Conservation (phyloP, 2,329 filamentous ascomycete genomes). For the Stemphylium beticola region DNA sequence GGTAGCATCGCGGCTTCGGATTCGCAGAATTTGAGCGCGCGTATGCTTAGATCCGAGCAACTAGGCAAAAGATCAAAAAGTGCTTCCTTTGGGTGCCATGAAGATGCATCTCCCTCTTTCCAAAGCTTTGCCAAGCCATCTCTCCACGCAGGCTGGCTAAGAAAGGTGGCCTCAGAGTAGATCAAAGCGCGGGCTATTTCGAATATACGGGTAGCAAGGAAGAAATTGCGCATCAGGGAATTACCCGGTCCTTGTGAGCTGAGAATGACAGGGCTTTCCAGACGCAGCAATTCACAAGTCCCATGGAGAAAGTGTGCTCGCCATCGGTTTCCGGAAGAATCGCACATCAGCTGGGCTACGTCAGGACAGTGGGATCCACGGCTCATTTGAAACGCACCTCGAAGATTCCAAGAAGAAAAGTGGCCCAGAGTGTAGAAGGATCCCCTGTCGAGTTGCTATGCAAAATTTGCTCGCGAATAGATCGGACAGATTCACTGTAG, state of each 20-base stretch:
- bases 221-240: conserved; percentile 27
- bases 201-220: conserved; percentile 35
- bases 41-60: conserved; percentile 29
- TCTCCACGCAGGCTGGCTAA: conserved; percentile 26
- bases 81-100: conserved; percentile 35
- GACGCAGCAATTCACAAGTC: conserved; percentile 32
- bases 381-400: conserved; percentile 19
- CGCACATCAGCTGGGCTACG: conserved; percentile 32
- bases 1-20: background rate
- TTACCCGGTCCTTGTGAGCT: background rate
- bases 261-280: conserved; percentile 25
- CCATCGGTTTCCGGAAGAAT: conserved; percentile 34
- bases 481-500: conserved; percentile 25
- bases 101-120: conserved; percentile 9
- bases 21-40: conserved; percentile 14
- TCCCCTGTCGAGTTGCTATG: conserved; percentile 16
- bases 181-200: conserved; percentile 37
- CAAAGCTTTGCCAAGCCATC: conserved; percentile 26
- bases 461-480: conserved; percentile 20
- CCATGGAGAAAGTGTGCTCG: conserved; percentile 37
- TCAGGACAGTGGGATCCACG: background rate
- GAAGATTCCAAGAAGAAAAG: conserved; percentile 34
- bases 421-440: conserved; percentile 32
- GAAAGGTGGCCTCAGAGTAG: conserved; percentile 32
- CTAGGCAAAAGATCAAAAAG: conserved; percentile 34